A percentile compares a stretch with the other conserved stretches of the same genome.
phyloP scores from a whole-genome alignment of 2,329 filamentous ascomycete genomes.

The Pseudogymnoascus sp. region DNA sequence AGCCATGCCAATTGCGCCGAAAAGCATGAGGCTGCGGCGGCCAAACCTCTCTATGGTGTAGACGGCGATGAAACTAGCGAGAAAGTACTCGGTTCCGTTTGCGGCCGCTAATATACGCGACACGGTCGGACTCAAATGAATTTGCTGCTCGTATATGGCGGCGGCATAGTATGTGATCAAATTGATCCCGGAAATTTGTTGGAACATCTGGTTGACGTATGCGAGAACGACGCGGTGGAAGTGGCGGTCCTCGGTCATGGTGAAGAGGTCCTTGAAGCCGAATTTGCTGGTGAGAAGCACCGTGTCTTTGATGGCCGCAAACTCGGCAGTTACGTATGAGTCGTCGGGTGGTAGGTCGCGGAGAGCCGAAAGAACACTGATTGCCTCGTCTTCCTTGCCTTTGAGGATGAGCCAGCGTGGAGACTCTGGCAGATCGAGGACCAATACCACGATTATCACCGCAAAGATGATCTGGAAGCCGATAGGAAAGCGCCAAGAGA shows the following conservation, averaged over 20 bases:
- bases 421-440: constrained; percentile 47
- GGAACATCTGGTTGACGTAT: constrained; percentile 42
- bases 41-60: constrained; percentile 49
- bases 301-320: constrained; percentile 47
- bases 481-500: constrained; percentile 54
- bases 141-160: constrained; percentile 42
- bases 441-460: constrained; percentile 46
- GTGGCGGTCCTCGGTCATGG: constrained; percentile 43
- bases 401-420: constrained; percentile 40
- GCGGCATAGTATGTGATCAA: constrained; percentile 41
- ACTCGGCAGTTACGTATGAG: constrained; percentile 48
- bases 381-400: constrained; percentile 38
- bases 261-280: constrained; percentile 38
- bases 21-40: constrained; percentile 63
- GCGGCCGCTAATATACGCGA: constrained; percentile 49
- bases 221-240: constrained; percentile 47
- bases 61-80: constrained; percentile 33
- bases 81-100: constrained; percentile 39
- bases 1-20: constrained; percentile 57
- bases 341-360: constrained; percentile 38
- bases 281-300: constrained; percentile 47
- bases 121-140: constrained; percentile 38
- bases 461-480: constrained; percentile 52
- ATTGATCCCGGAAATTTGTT: constrained; percentile 41
- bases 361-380: constrained; percentile 37